Evolutionary conservation across 352 stramenopile species (phyloP).

Genomic region (Pythium sp.): DNA sequence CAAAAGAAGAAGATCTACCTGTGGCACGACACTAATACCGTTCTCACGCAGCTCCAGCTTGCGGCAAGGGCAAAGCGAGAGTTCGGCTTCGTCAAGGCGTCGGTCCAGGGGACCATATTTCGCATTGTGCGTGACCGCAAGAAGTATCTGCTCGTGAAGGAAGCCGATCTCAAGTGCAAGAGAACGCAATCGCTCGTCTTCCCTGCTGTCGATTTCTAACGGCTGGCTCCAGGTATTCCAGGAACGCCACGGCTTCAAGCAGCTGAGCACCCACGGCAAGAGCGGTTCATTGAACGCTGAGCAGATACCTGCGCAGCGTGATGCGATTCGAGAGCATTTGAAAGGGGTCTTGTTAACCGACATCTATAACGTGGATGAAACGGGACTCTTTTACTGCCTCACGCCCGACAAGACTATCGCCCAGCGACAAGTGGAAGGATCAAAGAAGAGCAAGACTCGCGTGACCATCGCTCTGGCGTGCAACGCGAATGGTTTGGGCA

Average conservation of each 20-base stretch:
- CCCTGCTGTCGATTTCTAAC: conserved; percentile 2
- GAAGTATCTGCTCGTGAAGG: background rate
- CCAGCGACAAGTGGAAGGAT: background rate
- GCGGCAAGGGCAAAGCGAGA: background rate
- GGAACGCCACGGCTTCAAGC: background rate
- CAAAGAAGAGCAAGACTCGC: background rate
- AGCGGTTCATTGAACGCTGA: background rate
- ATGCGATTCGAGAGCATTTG: background rate
- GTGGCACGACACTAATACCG: background rate
- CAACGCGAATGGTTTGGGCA: background rate
- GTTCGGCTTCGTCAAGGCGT: background rate
- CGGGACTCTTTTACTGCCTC: no score
- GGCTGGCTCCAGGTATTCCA: background rate
- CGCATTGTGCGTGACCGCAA: background rate
- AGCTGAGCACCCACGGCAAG: background rate
- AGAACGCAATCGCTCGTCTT: background rate
- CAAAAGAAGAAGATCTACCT: conserved; percentile 2
- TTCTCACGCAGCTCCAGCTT: background rate
- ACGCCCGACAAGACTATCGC: no score
- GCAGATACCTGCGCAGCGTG: background rate
- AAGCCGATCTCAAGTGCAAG: background rate
- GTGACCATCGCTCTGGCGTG: background rate
- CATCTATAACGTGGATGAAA: no score
- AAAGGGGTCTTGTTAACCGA: no score
- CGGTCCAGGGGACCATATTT: background rate